Evolutionary conservation across 139 green algal genomes (phyloP), one percentile per base, ranked within the genome.

Genomic region (Pleodorina starrii): DNA sequence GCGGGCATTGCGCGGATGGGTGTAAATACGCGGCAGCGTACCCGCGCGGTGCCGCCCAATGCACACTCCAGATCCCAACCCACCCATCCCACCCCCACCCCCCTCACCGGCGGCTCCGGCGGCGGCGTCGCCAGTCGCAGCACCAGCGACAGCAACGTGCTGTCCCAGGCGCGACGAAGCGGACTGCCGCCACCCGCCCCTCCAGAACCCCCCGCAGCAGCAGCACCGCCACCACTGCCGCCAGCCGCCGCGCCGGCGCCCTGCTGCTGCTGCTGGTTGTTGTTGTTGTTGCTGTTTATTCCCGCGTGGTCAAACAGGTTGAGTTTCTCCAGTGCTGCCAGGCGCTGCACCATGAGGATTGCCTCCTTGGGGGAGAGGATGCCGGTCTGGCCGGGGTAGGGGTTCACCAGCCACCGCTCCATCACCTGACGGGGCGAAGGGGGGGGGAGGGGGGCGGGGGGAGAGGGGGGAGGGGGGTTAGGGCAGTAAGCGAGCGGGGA

Each of bases 301-400:
- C 48, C 76, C 5, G 50, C 19, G 48, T 84, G 76, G 85, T 90
- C 90, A 35, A 92, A 91, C 68, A 95, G 92, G 87, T 77, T 90
- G 36, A 92, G 86, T 74, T 94, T 71, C 76, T 96, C 92, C 57
- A 98, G 90, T 29, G 91, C 72, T 0, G 94, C 97, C 42, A 99
- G 89, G 17, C 96, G 91, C 93, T 97, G 94, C 44, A 99, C 93
- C 89, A 99, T 95, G 48, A 97, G 93, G 29, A 98, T 85, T 5
- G 94, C 93, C 92, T 99, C 97, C 87, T 98, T 97, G 40, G 92
- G 38, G 17, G 84, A 95, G 32, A 99, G 93, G 14, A 40, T 81
- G 51, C 90, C 86, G 29, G 68, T 89, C 59, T 86, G 84, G 43
- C 54, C 68, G 19, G 74, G 86, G 86, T 90, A 91, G 44, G 86